Evolutionary conservation across 495 filamentous ascomycete species (phyloP), one percentile per base, ranked within the genome.

Genomic region (Tetracladium marchalianum): DNA sequence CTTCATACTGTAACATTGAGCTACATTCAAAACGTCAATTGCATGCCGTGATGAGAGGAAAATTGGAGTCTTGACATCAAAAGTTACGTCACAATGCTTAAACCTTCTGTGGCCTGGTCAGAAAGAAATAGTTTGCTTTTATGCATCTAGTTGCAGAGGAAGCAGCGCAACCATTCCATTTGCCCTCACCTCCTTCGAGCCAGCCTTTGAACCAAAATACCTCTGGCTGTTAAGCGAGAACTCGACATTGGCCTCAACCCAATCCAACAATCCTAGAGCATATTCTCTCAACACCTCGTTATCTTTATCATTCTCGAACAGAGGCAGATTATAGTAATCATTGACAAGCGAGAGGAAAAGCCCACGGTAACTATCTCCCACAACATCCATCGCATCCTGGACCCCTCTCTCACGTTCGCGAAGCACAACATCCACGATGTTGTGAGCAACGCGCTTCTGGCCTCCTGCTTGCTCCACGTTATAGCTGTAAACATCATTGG

Each of bases 201-300:
- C 36, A 39, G 36, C 36, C 36, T 16, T 39, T 6, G 9, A 10
- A 7, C 36, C 10, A 16, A 39, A 39, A 39, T 39, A 39, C 15
- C 36, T 39, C 15, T 10, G 36, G 15, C 36, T 39, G 15, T 39
- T 16, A 16, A 39, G 36, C 9, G 36, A 39, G 17, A 39, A 39
- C 10, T 39, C 36, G 10, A 39, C 36, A 16, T 39, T 39, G 36
- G 36, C 36, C 15, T 39, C 36, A 16, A 39, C 36, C 36, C 36
- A 39, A 16, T 39, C 36, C 15, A 39, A 39, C 36, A 39, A 11
- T 8, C 36, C 36, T 7, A 39, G 36, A 15, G 15, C 36, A 16
- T 39, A 39, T 39, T 39, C 36, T 39, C 36, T 39, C 36, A 39
- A 15, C 36, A 39, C 36, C 15, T 39, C 9, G 13, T 39, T 39